Conservation (phyloP, 164 flowering plant genomes). For the Nelumbo lutea region DNA sequence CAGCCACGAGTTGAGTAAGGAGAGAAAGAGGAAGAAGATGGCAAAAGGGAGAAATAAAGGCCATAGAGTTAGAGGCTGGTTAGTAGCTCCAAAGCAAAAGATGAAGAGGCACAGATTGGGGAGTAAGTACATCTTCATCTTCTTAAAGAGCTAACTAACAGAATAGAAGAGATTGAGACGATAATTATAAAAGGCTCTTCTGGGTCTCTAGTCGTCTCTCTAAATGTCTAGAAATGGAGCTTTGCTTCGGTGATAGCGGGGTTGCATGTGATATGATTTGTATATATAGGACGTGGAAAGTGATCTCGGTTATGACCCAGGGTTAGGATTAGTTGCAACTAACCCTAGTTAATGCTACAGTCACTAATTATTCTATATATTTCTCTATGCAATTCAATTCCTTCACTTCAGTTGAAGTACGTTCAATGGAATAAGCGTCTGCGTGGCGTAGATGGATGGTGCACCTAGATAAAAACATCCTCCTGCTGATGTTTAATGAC, state of each 20-base stretch:
- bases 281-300: constrained; percentile 31
- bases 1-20: constrained; percentile 35
- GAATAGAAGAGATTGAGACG: too few species aligned
- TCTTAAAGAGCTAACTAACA: background rate
- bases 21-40: constrained; percentile 20
- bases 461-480: too few species aligned
- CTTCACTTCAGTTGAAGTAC: too few species aligned
- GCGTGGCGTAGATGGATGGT: too few species aligned
- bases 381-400: too few species aligned
- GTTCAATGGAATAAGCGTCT: too few species aligned
- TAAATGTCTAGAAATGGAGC: constrained; percentile 11
- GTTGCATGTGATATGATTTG: constrained; percentile 10
- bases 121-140: constrained; percentile 26
- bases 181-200: too few species aligned
- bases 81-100: constrained; percentile 17
- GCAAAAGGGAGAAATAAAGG: constrained; percentile 19
- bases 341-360: too few species aligned
- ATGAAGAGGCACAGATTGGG: constrained; percentile 22
- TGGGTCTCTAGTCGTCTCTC: background rate
- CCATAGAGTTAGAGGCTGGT: constrained; percentile 22
- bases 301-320: constrained; percentile 1
- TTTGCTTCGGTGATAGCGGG: constrained; percentile 6
- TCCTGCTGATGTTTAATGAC: too few species aligned
- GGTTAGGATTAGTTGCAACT: background rate
- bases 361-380: too few species aligned